Evolutionary conservation across 1,284 basidiomycete genomes (phyloP), one percentile per base, ranked within the genome.

Genomic region (Ustilago cynodontis): DNA sequence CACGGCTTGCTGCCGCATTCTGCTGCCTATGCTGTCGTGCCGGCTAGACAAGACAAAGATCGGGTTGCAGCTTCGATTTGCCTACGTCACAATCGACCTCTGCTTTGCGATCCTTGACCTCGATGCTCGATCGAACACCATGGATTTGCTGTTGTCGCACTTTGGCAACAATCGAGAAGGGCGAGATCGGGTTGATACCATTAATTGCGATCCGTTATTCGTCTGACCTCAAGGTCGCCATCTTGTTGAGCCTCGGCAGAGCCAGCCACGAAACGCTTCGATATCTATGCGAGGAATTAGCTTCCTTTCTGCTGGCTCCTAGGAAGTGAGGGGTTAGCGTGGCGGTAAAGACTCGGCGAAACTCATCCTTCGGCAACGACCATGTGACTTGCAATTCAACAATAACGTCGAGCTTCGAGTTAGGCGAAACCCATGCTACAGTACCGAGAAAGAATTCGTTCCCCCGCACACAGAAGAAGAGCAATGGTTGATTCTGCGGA

Each of bases 331-430:
- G 43, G 8, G 24, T 39, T 54, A 58, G 47, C 26, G 13, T 18
- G 33, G 50, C 65, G 59, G 65, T 29, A 41, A 28, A 67, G 41
- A 39, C 24, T 62, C 65, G 65, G 65, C 37, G 59, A 61, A 60
- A 67, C 54, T 61, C 47, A 11, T 31, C 20, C 13, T 31, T 28
- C 35, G 52, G 51, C 56, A 64, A 39, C 24, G 29, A 33, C 51
- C 31, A 52, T 35, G 51, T 52, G 51, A 52, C 51, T 35, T 35
- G 20, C 41, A 43, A 43, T n/a, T 20, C 41, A n/a, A 6, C 41
- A n/a, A 11, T 18, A 6, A 43, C n/a, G 8, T 24, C 35, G 29
- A 45, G 11, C 47, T 26, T 41, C 16, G 24, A 28, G 22, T 54
- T 14, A 43, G 47, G 16, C 47, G 4, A 28, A 49, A 49, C 47